Conservation (phyloP, 768 basidiomycete genomes). For the Tricholoma bakamatsutake region DNA sequence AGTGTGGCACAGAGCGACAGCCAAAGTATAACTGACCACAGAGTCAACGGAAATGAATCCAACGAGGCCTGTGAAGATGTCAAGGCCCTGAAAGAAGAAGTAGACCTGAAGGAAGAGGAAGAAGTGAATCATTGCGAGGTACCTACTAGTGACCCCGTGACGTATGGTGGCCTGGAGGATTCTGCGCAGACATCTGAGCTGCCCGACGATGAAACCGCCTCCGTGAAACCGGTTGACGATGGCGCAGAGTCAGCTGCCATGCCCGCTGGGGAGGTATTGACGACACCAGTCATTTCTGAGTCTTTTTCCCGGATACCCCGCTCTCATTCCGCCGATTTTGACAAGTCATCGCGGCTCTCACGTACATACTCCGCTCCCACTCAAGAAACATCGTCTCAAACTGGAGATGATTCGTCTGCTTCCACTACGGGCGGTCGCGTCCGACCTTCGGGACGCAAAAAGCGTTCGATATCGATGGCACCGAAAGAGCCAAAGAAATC, state of each 20-base stretch:
- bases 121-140: slow-evolving; percentile 9
- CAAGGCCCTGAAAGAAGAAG: slow-evolving; percentile 20
- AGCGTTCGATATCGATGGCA: slow-evolving; percentile 35
- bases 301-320: slow-evolving; percentile 49
- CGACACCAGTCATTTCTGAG: slow-evolving; percentile 16
- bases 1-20: slow-evolving; percentile 15
- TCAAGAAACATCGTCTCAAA: slow-evolving; percentile 50
- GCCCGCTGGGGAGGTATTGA: slow-evolving; percentile 8
- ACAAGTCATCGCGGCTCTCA: slow-evolving; percentile 48
- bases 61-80: slow-evolving; percentile 38
- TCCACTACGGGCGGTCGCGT: slow-evolving; percentile 45
- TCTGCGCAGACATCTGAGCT: slow-evolving; percentile 4
- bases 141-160: slow-evolving; percentile 2
- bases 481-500: slow-evolving; percentile 51
- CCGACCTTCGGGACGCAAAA: slow-evolving; percentile 39
- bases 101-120: slow-evolving; percentile 25
- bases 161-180: slow-evolving; percentile 7
- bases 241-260: not conserved
- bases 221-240: not conserved
- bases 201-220: slow-evolving; percentile 1
- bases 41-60: slow-evolving; percentile 29
- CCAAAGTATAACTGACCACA: slow-evolving; percentile 20
- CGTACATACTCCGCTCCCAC: slow-evolving; percentile 51
- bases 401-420: slow-evolving; percentile 69
- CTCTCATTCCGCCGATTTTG: slow-evolving; percentile 79